Conservation (phyloP, 768 basidiomycete genomes). For the Boletus subparvulus region DNA sequence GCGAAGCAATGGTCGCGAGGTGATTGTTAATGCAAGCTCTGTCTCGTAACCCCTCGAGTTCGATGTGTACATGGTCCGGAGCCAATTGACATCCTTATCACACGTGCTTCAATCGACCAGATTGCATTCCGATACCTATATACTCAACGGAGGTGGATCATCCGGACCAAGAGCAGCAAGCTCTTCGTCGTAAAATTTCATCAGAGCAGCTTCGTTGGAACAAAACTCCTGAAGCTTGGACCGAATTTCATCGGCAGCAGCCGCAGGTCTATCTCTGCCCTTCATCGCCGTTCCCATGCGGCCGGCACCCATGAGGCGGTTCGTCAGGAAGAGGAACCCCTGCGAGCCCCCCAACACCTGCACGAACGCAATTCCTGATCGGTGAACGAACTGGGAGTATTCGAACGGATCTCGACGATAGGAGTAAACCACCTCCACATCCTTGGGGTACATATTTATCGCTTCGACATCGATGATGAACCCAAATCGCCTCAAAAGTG, state of each 20-base stretch:
- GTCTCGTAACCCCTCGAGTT: slow-evolving; percentile 33
- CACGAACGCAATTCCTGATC: slow-evolving; percentile 85
- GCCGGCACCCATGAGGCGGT: slow-evolving; percentile 76
- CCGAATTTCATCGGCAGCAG: slow-evolving; percentile 62
- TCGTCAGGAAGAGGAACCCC: slow-evolving; percentile 89
- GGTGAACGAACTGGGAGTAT: slow-evolving; percentile 91
- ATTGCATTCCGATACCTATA: slow-evolving; percentile 28
- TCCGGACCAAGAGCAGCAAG: slow-evolving; percentile 49
- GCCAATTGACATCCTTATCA: slow-evolving; percentile 2
- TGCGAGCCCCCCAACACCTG: slow-evolving; percentile 78
- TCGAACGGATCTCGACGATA: slow-evolving; percentile 78
- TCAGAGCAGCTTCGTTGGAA: slow-evolving; percentile 51
- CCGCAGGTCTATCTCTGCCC: slow-evolving; percentile 55
- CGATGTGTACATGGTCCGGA: slow-evolving; percentile 6
- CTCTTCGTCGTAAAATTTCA: slow-evolving; percentile 73
- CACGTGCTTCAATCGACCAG: slow-evolving; percentile 7
- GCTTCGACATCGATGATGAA: slow-evolving; percentile 88
- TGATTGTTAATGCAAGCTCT: slow-evolving; percentile 50
- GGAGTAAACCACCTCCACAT: slow-evolving; percentile 83
- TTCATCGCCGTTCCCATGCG: slow-evolving; percentile 56
- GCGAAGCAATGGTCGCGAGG: slow-evolving; percentile 68
- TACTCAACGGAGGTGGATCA: slow-evolving; percentile 45
- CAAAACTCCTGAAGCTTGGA: slow-evolving; percentile 64
- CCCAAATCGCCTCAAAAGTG: slow-evolving; percentile 69
- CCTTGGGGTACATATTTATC: slow-evolving; percentile 69